Evolutionary conservation across 345 rosid species (phyloP).

Genomic region (Dovyalis caffra): DNA sequence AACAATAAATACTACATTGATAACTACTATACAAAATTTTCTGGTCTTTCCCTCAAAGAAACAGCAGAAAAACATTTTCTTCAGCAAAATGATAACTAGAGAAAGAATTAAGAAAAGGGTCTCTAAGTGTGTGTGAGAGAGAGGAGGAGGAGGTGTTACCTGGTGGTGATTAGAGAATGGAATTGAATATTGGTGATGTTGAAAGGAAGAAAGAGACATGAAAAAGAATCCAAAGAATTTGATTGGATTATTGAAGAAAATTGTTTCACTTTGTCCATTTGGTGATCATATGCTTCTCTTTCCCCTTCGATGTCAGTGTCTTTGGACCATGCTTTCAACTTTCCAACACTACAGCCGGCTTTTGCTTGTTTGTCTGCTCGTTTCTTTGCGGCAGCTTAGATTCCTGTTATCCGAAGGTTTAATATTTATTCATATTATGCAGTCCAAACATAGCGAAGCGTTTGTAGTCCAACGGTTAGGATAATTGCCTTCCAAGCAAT

Average conservation of each 20-base stretch:
- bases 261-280: background rate
- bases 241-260: background rate
- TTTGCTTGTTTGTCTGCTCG: background rate
- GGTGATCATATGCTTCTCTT: no score
- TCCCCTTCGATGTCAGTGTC: background rate
- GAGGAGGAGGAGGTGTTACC: background rate
- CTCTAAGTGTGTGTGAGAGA: background rate
- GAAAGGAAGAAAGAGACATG: slow-evolving; percentile 11
- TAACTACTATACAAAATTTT: background rate
- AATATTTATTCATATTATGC: accelerated
- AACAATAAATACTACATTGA: background rate
- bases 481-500: slow-evolving; percentile 87
- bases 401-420: accelerated
- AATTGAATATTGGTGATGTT: slow-evolving; percentile 1
- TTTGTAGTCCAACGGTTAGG: slow-evolving; percentile 94
- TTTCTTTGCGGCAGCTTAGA: background rate
- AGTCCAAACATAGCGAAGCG: background rate
- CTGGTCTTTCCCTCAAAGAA: background rate
- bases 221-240: background rate
- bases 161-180: background rate
- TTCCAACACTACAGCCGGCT: background rate
- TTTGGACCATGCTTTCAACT: background rate
- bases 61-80: background rate
- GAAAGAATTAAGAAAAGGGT: background rate
- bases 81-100: background rate